Conservation (phyloP, 139 green algal species). For the Monoraphidium neglectum region DNA sequence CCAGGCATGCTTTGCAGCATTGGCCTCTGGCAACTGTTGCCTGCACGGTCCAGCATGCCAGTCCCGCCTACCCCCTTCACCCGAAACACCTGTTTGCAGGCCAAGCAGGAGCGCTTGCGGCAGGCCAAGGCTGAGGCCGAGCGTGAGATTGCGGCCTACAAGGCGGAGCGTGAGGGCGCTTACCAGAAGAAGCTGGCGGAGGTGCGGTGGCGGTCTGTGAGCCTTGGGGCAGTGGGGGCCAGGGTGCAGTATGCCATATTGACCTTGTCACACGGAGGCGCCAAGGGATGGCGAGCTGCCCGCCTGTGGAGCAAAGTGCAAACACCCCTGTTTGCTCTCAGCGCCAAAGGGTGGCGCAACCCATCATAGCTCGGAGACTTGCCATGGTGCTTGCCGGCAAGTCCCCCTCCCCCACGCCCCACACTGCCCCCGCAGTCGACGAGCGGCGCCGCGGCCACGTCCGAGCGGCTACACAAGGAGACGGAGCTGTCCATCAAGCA, state of each 20-base stretch:
- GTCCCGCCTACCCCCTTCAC: not conserved
- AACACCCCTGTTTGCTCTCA: not conserved
- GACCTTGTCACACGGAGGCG: not conserved
- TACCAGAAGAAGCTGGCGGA: constrained; percentile 75
- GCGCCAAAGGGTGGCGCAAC: not conserved
- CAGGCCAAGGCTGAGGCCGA: constrained; percentile 87
- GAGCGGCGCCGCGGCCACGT: constrained; percentile 38
- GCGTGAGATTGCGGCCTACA: constrained; percentile 77
- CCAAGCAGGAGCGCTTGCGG: constrained; percentile 75
- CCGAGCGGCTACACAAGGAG: constrained; percentile 52
- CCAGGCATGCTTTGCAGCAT: not conserved
- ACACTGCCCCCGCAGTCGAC: constrained; percentile 37
- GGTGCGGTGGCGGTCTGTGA: constrained; percentile 21
- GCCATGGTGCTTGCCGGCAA: not conserved
- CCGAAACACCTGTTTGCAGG: constrained; percentile 41
- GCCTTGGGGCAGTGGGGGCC: not conserved
- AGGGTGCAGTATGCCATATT: not conserved
- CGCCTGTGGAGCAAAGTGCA: not conserved
- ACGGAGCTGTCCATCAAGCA: constrained; percentile 41
- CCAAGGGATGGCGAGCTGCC: not conserved
- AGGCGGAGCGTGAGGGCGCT: constrained; percentile 69
- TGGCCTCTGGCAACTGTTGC: not conserved
- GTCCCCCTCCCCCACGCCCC: constrained; percentile 4
- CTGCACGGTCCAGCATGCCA: not conserved
- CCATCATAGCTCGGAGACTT: not conserved